Evolutionary conservation across 176 grass and related monocot species (phyloP), one percentile per base, ranked within the genome.

Genomic region (Calamus simplicifolius): DNA sequence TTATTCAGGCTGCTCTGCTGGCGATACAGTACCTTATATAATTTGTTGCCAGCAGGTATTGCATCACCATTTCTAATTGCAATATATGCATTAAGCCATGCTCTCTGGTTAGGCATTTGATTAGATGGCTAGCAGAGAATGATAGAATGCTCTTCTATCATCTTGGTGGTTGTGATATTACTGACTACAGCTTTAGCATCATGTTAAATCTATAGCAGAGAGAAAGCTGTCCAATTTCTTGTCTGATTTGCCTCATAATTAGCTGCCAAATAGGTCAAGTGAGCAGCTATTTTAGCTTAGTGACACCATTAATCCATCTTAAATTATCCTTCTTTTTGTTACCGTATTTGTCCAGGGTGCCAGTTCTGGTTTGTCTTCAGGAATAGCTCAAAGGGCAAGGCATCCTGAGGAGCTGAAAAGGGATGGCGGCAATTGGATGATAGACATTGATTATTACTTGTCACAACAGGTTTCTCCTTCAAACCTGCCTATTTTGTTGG

Each of bases 321-420:
- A 57, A 26, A 14, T 21, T 19, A 21, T 67, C 74, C 67, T 29
- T 77, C 51, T 63, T 12, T 27, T 31, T 43, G 35, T 43, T 10
- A 3, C 61, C 16, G n/a, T 59, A 76, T 81, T 29, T 71, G 61
- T 35, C 57, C 69, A 85, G 88, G 78, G 71, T 72, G 77, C 76
- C 56, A 85, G 62, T 67, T 75, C 55, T 59, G 67, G 62, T 27
- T 77, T 75, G 72, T 80, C 87, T 63, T 77, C 27, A 21, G 87
- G 94, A 74, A 89, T 93, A 74, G 88, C 94, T 78, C 84, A 92
- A 71, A 93, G 88, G 71, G 94, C 88, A 72, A 92, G 94, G 70
- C 88, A 98, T 86, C 84, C 84, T 4, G 94, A 98, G 3, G 88
- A 98, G 73, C 57, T 98, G 5, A 92, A 98, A 81, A 79, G 73